These are phyloP conservation scores for Cyberlindnera lachancei DNA, from an alignment of 805 yeast species.

Conservation along the genomic window DNA sequence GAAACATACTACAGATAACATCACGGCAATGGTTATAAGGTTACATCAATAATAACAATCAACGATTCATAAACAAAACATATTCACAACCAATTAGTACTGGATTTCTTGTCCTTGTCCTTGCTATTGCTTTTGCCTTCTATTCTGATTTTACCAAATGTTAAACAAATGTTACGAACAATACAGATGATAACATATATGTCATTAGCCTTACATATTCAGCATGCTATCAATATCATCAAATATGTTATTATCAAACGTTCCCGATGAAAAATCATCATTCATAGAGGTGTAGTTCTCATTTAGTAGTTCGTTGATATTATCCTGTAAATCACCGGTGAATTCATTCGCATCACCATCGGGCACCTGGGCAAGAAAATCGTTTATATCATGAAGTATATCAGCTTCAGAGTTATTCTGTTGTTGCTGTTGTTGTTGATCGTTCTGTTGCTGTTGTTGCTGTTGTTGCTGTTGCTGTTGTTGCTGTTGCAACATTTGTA, in stretches of 20 bases:
- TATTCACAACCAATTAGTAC: too few species aligned
- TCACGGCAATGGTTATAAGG: slow-evolving; percentile 94
- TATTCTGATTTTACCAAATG: too few species aligned
- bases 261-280: not conserved
- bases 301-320: slow-evolving; percentile 18
- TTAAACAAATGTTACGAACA: too few species aligned
- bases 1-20: slow-evolving; percentile 79
- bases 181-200: slow-evolving; percentile 1
- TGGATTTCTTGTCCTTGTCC: too few species aligned
- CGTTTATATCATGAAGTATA: slow-evolving; percentile 22
- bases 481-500: slow-evolving; percentile 2
- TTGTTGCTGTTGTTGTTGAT: slow-evolving; percentile 2
- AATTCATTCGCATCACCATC: slow-evolving; percentile 25
- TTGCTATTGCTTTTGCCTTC: too few species aligned
- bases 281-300: slow-evolving; percentile 6
- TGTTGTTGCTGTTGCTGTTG: slow-evolving; percentile 4
- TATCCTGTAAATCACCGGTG: slow-evolving; percentile 10
- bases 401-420: slow-evolving; percentile 6
- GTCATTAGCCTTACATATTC: slow-evolving; percentile 9
- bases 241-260: slow-evolving; percentile 15
- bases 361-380: slow-evolving; percentile 22
- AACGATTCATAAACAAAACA: too few species aligned
- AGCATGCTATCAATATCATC: slow-evolving; percentile 21
- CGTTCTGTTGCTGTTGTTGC: slow-evolving; percentile 3
- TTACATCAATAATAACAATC: too few species aligned